Evolutionary conservation across 352 stramenopile species (phyloP).

Genomic region (Phytophthora pistaciae): DNA sequence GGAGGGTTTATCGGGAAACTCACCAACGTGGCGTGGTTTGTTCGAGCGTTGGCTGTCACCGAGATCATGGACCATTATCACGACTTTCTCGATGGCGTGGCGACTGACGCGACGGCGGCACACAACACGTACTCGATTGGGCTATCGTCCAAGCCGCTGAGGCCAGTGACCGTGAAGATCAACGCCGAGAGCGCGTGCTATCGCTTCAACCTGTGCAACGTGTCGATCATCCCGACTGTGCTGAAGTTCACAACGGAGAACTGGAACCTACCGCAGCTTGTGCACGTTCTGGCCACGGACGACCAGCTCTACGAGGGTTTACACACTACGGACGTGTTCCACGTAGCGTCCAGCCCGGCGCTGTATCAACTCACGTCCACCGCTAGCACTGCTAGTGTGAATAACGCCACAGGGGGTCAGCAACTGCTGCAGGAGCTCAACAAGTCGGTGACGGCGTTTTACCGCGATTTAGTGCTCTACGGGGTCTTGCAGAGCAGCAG

Average conservation of each 20-base stretch:
- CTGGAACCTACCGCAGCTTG: conserved; percentile 44
- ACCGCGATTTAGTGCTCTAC: conserved; percentile 34
- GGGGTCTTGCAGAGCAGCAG: conserved; percentile 8
- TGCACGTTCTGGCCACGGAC: conserved; percentile 62
- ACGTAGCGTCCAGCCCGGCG: conserved; percentile 36
- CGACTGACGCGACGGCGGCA: conserved; percentile 19
- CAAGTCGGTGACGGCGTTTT: conserved; percentile 36
- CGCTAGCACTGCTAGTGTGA: conserved; percentile 35
- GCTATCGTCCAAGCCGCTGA: conserved; percentile 53
- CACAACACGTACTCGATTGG: conserved; percentile 70
- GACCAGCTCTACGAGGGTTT: conserved; percentile 70
- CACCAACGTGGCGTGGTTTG: conserved; percentile 68
- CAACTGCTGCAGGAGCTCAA: conserved; percentile 21
- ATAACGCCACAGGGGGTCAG: conserved; percentile 4
- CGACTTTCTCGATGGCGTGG: conserved; percentile 54
- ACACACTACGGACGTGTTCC: conserved; percentile 41
- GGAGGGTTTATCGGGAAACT: conserved; percentile 52
- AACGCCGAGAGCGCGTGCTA: conserved; percentile 69
- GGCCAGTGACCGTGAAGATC: conserved; percentile 57
- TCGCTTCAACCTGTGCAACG: conserved; percentile 79
- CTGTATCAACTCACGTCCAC: conserved; percentile 44
- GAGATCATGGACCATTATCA: conserved; percentile 77
- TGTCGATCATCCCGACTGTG: conserved; percentile 47
- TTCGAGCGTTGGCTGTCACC: conserved; percentile 35
- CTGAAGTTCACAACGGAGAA: conserved; percentile 55